Evolutionary conservation across 495 filamentous ascomycete genomes (phyloP).

Genomic region (Bacidia rubella): DNA sequence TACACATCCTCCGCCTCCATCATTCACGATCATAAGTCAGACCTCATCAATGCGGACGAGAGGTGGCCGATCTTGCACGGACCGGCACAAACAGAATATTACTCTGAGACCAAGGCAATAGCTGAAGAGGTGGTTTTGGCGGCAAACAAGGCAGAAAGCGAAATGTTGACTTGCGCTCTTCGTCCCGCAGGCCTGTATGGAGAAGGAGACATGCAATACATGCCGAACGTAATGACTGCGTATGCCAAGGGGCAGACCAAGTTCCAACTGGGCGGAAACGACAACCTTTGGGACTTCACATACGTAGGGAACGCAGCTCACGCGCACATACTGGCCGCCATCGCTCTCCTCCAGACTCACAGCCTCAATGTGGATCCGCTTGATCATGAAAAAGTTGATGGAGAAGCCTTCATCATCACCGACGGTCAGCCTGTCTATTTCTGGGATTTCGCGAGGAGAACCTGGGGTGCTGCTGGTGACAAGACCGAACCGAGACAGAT

Average conservation of each 20-base stretch:
- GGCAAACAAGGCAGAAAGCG: constrained; percentile 52
- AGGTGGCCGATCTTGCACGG: constrained; percentile 66
- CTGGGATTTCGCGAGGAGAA: constrained; percentile 76
- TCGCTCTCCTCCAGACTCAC: constrained; percentile 51
- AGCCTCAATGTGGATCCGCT: constrained; percentile 42
- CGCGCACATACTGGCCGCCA: constrained; percentile 39
- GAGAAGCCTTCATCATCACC: constrained; percentile 90
- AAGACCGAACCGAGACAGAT: constrained; percentile 43
- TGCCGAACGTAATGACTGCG: constrained; percentile 50
- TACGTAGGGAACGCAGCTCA: constrained; percentile 42
- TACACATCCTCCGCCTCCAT: constrained; percentile 88
- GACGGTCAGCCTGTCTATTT: constrained; percentile 89
- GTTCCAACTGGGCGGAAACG: constrained; percentile 78
- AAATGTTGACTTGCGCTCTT: constrained; percentile 63
- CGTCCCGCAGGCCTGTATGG: constrained; percentile 86
- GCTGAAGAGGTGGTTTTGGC: constrained; percentile 75
- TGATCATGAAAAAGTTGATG: constrained; percentile 71
- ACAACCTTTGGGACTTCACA: constrained; percentile 55
- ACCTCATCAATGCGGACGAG: constrained; percentile 85
- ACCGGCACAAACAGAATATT: constrained; percentile 67
- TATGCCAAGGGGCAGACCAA: constrained; percentile 50
- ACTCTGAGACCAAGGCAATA: constrained; percentile 78
- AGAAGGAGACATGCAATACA: constrained; percentile 63
- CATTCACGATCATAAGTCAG: constrained; percentile 63
- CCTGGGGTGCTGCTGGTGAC: constrained; percentile 64